phyloP scores from a whole-genome alignment of 1,284 basidiomycete species.

The Chiua sp. region DNA sequence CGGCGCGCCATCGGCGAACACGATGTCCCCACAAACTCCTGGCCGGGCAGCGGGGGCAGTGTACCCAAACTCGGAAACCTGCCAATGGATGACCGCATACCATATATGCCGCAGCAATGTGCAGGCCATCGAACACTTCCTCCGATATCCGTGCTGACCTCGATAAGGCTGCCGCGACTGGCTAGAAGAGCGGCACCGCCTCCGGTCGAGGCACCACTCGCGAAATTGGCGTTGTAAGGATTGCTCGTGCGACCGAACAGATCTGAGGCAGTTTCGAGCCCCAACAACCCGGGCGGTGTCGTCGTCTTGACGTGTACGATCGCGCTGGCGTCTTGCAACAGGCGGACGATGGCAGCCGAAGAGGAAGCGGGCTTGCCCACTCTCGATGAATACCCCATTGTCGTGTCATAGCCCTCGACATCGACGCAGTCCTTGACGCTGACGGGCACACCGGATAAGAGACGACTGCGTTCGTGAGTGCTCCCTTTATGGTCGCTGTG shows the following conservation, averaged over 20 bases:
- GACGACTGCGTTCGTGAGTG: background rate
- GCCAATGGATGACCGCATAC: constrained; percentile 52
- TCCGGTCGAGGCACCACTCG: constrained; percentile 53
- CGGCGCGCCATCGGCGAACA: constrained; percentile 56
- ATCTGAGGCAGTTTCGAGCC: constrained; percentile 61
- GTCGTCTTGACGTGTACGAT: constrained; percentile 61
- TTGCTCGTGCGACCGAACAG: constrained; percentile 56
- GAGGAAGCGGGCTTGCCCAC: constrained; percentile 42
- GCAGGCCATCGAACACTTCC: constrained; percentile 60
- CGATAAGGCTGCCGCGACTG: constrained; percentile 49
- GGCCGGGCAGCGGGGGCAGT: constrained; percentile 40
- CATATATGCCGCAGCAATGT: constrained; percentile 56
- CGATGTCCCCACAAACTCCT: constrained; percentile 44
- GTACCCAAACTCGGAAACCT: constrained; percentile 41
- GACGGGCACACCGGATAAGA: constrained; percentile 38
- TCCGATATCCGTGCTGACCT: constrained; percentile 54
- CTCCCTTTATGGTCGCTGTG: background rate
- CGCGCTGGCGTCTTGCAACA: constrained; percentile 53
- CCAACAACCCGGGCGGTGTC: constrained; percentile 51
- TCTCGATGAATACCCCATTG: constrained; percentile 53
- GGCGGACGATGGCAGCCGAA: constrained; percentile 47
- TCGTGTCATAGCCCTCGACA: constrained; percentile 52
- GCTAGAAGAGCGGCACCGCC: constrained; percentile 55
- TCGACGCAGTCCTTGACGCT: constrained; percentile 42
- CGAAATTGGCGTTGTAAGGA: constrained; percentile 47